phyloP scores from a whole-genome alignment of 2,329 filamentous ascomycete genomes.

The Bertia moriformis region DNA sequence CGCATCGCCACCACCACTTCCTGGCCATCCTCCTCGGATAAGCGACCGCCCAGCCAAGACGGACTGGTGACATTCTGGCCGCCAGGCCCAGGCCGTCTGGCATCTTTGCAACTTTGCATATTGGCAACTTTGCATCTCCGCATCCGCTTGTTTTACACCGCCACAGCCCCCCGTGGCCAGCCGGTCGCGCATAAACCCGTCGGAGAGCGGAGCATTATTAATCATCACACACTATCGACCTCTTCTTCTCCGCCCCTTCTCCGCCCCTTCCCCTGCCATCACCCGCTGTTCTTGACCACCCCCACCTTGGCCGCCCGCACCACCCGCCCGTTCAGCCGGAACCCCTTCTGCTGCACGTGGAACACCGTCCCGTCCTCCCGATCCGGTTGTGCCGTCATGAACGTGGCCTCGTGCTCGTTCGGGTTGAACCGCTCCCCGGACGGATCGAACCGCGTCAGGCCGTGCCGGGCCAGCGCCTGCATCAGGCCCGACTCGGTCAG shows the following conservation, averaged over 20 bases:
- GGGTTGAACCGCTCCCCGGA: conserved; percentile 81
- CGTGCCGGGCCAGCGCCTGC: conserved; percentile 81
- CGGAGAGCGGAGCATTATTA: too few relatives aligned
- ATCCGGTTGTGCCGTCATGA: conserved; percentile 74
- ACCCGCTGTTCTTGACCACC: conserved; percentile 66
- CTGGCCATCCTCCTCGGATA: too few relatives aligned
- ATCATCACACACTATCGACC: too few relatives aligned
- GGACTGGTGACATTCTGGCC: too few relatives aligned
- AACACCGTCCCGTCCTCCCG: conserved; percentile 88
- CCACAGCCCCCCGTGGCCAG: too few relatives aligned
- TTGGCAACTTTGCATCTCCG: too few relatives aligned
- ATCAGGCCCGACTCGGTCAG: conserved; percentile 90
- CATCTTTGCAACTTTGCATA: too few relatives aligned
- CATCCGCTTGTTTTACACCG: too few relatives aligned
- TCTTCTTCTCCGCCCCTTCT: not conserved
- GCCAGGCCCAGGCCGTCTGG: too few relatives aligned
- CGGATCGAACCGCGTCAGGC: conserved; percentile 78
- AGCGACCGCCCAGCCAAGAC: too few relatives aligned
- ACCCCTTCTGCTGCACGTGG: conserved; percentile 88
- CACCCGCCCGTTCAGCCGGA: conserved; percentile 79
- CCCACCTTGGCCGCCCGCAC: conserved; percentile 89
- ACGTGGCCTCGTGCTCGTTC: conserved; percentile 90
- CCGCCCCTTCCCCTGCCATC: not conserved
- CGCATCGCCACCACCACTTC: too few relatives aligned
- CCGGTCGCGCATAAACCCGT: too few relatives aligned